Percentiles rank a stretch among this genome's conserved stretches.
Conservation (phyloP, 73 alveolate genomes). For the Symbiodinium natans region DNA sequence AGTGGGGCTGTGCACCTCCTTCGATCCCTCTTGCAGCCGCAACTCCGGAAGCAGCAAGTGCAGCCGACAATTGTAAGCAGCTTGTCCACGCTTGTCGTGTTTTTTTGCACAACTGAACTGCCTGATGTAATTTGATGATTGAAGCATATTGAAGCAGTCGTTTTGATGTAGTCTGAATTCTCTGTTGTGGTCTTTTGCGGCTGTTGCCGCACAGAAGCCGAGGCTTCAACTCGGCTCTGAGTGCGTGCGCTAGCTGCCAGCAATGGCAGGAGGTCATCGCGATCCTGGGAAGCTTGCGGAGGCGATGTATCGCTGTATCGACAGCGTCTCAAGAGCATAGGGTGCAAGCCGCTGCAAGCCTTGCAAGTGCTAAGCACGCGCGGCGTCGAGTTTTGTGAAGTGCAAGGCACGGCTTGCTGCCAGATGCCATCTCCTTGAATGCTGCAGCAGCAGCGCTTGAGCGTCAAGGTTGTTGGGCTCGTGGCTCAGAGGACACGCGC, state of each 20-base stretch:
- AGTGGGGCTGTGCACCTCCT: not conserved
- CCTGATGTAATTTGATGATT: too few relatives aligned
- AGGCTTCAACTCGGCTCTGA: slow-evolving; percentile 65
- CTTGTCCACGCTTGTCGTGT: not conserved
- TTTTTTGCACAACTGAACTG: not conserved
- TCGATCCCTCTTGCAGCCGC: not conserved
- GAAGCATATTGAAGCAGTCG: not conserved
- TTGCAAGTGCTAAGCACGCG: not conserved
- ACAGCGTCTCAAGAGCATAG: not conserved
- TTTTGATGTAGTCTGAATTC: not conserved
- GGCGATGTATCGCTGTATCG: not conserved
- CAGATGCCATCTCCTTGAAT: slow-evolving; percentile 57
- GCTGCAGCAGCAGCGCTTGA: slow-evolving; percentile 41
- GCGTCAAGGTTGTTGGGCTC: slow-evolving; percentile 51
- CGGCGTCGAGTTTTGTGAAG: not conserved
- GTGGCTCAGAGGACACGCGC: not conserved
- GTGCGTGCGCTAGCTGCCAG: slow-evolving; percentile 25
- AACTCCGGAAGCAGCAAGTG: not conserved
- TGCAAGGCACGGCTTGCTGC: slow-evolving; percentile 40
- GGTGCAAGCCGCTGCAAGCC: not conserved
- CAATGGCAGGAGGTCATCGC: slow-evolving; percentile 41
- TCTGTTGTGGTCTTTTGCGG: not conserved
- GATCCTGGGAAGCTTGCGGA: not conserved
- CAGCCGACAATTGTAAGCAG: slow-evolving; percentile 25
- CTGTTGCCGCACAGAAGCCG: not conserved